Conservation (phyloP, 495 filamentous ascomycete genomes). For the Talaromyces adpressus region DNA sequence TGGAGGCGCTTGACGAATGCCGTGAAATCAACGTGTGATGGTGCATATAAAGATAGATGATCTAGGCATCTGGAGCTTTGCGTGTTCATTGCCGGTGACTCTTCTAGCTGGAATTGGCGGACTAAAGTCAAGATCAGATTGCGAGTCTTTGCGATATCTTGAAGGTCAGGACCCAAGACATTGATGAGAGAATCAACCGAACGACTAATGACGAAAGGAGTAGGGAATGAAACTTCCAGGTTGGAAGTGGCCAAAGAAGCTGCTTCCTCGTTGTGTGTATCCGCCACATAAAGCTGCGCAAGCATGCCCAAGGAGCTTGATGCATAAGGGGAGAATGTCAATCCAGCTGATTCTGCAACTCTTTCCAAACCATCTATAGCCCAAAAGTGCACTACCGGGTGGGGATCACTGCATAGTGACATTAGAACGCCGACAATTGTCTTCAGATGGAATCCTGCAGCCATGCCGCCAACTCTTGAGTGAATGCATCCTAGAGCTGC, state of each 20-base stretch:
- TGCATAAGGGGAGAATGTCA: slow-evolving; percentile 86
- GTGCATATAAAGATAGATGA: slow-evolving; percentile 87
- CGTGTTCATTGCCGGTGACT: slow-evolving; percentile 60
- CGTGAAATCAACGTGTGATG: slow-evolving; percentile 72
- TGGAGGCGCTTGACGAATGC: slow-evolving; percentile 80
- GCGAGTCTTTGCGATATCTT: slow-evolving; percentile 85
- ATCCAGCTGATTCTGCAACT: slow-evolving; percentile 85
- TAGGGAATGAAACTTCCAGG: slow-evolving; percentile 73
- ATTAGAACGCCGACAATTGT: slow-evolving; percentile 91
- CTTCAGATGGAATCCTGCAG: slow-evolving; percentile 93
- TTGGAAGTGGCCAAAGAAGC: slow-evolving; percentile 75
- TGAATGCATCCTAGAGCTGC: slow-evolving; percentile 91
- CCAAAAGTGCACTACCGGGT: slow-evolving; percentile 93
- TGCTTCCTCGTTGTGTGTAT: slow-evolving; percentile 86
- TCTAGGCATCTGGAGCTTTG: slow-evolving; percentile 81
- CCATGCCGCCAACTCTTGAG: slow-evolving; percentile 94
- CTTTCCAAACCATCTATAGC: slow-evolving; percentile 81
- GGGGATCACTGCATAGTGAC: slow-evolving; percentile 93
- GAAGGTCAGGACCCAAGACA: slow-evolving; percentile 89
- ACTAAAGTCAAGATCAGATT: slow-evolving; percentile 87
- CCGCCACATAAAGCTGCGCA: slow-evolving; percentile 81
- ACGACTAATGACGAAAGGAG: slow-evolving; percentile 72
- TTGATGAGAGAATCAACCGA: slow-evolving; percentile 95
- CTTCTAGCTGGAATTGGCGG: slow-evolving; percentile 73
- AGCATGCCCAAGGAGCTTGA: slow-evolving; percentile 87